Percentiles rank a stretch among this genome's conserved stretches.
Evolutionary conservation across 169 alveolate genomes (phyloP).

Genomic region (Amoebophrya sp.): DNA sequence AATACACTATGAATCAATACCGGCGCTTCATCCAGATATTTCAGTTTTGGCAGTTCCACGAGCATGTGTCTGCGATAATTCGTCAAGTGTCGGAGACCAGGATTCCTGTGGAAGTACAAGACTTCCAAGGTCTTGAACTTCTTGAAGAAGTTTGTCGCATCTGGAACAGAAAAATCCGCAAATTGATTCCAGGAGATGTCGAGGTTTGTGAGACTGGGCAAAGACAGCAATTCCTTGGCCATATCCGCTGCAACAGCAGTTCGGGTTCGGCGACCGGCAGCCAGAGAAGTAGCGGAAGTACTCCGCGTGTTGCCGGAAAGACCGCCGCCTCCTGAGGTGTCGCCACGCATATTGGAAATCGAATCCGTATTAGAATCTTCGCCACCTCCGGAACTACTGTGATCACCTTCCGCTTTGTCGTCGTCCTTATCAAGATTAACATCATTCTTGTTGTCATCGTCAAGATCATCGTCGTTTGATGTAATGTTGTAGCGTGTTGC

Average conservation of each 20-base stretch:
- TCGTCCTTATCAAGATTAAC: too few species aligned
- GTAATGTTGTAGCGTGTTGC: too few species aligned
- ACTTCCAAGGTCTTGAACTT: background rate
- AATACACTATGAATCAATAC: too few species aligned
- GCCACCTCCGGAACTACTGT: background rate
- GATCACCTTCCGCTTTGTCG: too few species aligned
- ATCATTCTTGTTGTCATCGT: too few species aligned
- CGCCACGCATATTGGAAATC: background rate
- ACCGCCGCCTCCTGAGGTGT: background rate
- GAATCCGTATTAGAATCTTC: background rate
- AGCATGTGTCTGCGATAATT: background rate
- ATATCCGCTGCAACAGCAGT: background rate
- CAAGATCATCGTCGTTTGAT: too few species aligned
- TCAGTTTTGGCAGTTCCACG: background rate
- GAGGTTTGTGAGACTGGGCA: background rate
- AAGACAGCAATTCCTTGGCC: background rate
- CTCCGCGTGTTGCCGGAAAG: background rate
- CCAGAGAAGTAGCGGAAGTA: background rate
- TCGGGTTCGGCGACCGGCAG: too few species aligned
- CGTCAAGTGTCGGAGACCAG: background rate
- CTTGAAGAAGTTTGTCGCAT: background rate
- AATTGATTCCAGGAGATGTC: background rate
- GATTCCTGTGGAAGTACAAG: background rate
- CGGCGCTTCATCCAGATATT: background rate
- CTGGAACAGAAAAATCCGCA: background rate